Base-by-base conservation (phyloP, 176 grass and related monocot species). In the Zea luxurians region DNA sequence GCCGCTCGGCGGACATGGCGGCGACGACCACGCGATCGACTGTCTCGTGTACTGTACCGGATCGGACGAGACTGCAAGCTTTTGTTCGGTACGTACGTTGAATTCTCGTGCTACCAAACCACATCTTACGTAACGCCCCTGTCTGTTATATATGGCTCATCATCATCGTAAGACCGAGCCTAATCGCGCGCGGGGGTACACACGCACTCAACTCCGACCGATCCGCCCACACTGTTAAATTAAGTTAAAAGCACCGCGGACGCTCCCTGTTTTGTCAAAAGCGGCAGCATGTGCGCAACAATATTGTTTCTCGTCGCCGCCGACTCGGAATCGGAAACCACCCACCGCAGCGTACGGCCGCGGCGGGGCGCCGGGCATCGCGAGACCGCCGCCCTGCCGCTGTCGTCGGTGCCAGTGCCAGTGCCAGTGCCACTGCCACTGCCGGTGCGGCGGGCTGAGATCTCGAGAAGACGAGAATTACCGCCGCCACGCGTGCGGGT, bases 291-390 rank as follows among this genome's bases (percentile, higher is more conserved):
- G 18, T 49, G 68, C 57, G 21, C 38, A 37, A 8, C 42, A 8
- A 45, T 2, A 64, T 9, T 12, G 46, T 46, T 68, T 61, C 21
- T 18, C 5, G 12, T 41, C 55, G 1, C 16, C 0, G 4, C 21
- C 35, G 27, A 27, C 27, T 27, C 27, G 27, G 27, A 27, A 27
- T 27, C 27, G 27, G 27, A 27, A 27, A 27, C 27, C 27, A 27
- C 27, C 27, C 27, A 27, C 27, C 27, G 27, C 6, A 8, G 7
- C 60, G 68, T 68, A 68, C 86, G 64, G 64, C 48, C 0, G 48
- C 72, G 52, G 53, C 75, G 36, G 53, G 62, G 53, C 43, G 69
- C 75, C 76, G 61, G 78, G 78, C 48, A 86, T 90, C 79, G 66
- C 83, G 74, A 64, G 69, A 75, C 66, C 61, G 73, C 77, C 71